These are phyloP conservation scores for Diaporthe ampelina DNA, from an alignment of 2,329 filamentous ascomycete genomes.

Conservation along the genomic window DNA sequence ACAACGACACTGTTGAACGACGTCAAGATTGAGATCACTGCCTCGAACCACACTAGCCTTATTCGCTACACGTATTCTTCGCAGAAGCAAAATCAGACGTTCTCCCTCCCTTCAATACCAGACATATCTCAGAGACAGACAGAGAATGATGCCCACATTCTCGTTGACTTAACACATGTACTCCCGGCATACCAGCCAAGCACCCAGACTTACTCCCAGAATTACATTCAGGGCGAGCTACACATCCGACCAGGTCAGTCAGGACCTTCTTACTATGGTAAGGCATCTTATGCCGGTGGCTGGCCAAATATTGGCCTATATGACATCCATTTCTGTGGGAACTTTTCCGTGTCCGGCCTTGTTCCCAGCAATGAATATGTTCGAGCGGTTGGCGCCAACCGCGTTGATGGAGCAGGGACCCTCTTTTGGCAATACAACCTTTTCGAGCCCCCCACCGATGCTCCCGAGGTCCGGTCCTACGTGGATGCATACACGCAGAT, in stretches of 20 bases:
- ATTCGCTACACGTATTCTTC: constrained; percentile 35
- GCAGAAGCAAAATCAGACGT: neutral
- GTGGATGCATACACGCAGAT: constrained; percentile 24
- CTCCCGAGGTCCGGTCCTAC: constrained; percentile 13
- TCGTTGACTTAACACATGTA: constrained; percentile 34
- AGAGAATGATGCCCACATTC: constrained; percentile 26
- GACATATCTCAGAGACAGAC: constrained; percentile 9
- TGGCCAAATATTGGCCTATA: constrained; percentile 33
- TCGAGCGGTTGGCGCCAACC: constrained; percentile 12
- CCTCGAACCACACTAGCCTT: constrained; percentile 30
- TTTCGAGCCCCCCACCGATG: constrained; percentile 2
- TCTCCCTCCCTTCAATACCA: constrained; percentile 7
- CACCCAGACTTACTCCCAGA: constrained; percentile 34
- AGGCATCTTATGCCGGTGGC: constrained; percentile 26
- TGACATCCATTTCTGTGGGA: constrained; percentile 28
- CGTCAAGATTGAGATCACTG: constrained; percentile 33
- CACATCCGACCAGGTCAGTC: constrained; percentile 22
- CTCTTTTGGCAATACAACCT: constrained; percentile 32
- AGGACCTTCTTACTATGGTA: constrained; percentile 35
- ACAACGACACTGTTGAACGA: constrained; percentile 33
- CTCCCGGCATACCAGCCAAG: constrained; percentile 28
- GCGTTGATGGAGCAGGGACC: constrained; percentile 31
- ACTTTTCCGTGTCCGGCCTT: constrained; percentile 27
- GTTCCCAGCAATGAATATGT: constrained; percentile 28
- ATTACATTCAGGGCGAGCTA: constrained; percentile 32